Evolutionary conservation across 441 rosid genomes (phyloP).

Genomic region (Gossypium trilobum): DNA sequence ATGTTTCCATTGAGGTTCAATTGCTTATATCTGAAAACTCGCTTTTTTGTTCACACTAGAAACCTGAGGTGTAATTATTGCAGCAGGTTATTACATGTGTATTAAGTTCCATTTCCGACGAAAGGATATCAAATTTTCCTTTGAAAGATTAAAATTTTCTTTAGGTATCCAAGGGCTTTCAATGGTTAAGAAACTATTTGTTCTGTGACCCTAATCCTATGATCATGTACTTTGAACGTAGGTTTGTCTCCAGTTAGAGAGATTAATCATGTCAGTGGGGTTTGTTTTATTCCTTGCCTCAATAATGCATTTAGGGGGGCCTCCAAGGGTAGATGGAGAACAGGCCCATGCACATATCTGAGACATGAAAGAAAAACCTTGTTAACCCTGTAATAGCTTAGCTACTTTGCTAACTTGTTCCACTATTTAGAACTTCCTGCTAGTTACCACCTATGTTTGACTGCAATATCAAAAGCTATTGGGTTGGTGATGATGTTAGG

Average conservation of each 20-base stretch:
- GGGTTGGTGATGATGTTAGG: not conserved
- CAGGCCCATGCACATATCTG: not conserved
- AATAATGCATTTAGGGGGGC: not conserved
- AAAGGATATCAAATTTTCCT: not conserved
- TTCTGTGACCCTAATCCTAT: not conserved
- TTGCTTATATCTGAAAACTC: not conserved
- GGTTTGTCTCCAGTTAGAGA: not conserved
- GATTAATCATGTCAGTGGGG: not conserved
- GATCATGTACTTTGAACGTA: not conserved
- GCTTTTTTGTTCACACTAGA: not conserved
- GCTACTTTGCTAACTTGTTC: not conserved
- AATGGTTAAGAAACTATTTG: not conserved
- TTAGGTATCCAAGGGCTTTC: not conserved
- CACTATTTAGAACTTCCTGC: not conserved
- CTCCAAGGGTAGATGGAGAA: not conserved
- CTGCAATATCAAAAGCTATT: not conserved
- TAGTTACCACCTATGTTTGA: not conserved
- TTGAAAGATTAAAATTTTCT: not conserved
- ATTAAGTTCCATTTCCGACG: not conserved
- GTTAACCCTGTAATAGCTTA: not conserved
- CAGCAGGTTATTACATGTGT: not conserved
- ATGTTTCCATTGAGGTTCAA: not conserved
- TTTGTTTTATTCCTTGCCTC: not conserved
- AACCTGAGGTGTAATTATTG: not conserved
- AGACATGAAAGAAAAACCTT: conserved; percentile 1